Percentiles rank a stretch among this genome's conserved stretches.
phyloP scores from a whole-genome alignment of 768 basidiomycete species.

The Tricholoma hemisulphureum region DNA sequence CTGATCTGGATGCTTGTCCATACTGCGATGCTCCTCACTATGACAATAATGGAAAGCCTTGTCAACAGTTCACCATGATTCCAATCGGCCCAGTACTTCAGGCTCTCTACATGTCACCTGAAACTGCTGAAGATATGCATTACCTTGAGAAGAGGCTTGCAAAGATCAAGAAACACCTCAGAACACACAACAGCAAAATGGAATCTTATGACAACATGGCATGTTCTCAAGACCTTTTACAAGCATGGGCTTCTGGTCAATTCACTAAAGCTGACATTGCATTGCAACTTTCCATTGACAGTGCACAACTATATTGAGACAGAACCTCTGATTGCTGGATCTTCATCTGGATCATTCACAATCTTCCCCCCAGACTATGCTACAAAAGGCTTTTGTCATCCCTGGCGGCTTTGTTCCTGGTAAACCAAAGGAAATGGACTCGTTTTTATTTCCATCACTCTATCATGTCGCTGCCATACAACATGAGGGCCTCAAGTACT shows the following conservation, averaged over 20 bases:
- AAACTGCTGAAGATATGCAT: background rate
- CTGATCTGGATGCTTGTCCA: background rate
- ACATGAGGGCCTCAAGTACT: constrained; percentile 30
- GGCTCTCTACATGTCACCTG: background rate
- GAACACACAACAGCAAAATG: background rate
- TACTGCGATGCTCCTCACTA: background rate
- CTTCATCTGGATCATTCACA: background rate
- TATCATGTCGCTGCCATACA: constrained; percentile 29
- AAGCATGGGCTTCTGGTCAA: background rate
- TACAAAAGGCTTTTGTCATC: constrained; percentile 4
- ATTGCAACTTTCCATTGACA: constrained; percentile 5
- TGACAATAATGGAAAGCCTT: background rate
- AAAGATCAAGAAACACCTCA: background rate
- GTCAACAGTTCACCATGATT: background rate
- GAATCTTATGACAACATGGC: constrained; percentile 2
- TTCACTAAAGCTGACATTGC: background rate
- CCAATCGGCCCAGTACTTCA: background rate
- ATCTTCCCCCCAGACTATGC: background rate
- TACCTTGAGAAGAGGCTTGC: background rate
- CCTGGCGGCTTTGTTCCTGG: constrained; percentile 4
- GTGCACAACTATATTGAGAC: constrained; percentile 4
- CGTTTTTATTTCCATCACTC: constrained; percentile 18
- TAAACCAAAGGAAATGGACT: constrained; percentile 7
- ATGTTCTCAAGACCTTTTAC: constrained; percentile 1
- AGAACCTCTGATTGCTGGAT: constrained; percentile 3